Evolutionary conservation across 2,329 filamentous ascomycete genomes (phyloP).

Genomic region (Aspergillus floridensis): DNA sequence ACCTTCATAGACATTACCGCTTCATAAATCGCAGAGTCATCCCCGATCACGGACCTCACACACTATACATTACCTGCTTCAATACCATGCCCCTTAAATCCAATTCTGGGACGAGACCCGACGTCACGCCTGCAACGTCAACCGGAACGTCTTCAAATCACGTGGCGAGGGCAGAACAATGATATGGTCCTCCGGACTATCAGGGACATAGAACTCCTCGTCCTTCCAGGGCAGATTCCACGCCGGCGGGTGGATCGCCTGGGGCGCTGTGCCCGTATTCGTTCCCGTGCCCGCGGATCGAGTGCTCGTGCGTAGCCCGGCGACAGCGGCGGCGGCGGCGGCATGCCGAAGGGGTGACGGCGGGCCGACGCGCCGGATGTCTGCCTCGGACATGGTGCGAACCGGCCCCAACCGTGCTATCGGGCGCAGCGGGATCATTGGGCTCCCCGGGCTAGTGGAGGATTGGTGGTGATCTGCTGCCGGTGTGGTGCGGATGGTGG

Average conservation of each 20-base stretch:
- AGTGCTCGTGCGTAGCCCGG: not conserved
- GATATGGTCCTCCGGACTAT: not conserved
- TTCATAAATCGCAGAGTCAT: not conserved
- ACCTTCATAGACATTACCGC: not conserved
- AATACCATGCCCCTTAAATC: too few relatives aligned
- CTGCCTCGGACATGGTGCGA: not conserved
- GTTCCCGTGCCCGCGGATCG: not conserved
- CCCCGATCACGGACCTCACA: not conserved
- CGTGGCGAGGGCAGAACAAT: conserved; percentile 4
- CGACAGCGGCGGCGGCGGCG: too few relatives aligned
- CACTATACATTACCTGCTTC: not conserved
- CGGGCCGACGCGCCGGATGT: not conserved
- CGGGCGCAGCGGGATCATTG: not conserved
- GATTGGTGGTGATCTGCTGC: not conserved
- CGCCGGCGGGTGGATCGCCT: not conserved
- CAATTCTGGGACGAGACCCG: not conserved
- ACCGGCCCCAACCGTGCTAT: not conserved
- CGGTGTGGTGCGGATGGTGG: not conserved
- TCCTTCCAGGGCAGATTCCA: not conserved
- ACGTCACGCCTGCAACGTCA: not conserved
- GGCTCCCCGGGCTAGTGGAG: not conserved
- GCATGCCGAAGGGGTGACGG: not conserved
- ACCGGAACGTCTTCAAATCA: conserved; percentile 1
- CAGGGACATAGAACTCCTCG: not conserved
- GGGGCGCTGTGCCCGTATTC: not conserved